These are phyloP conservation scores for Antitrichia curtipendula DNA, from an alignment of 225 moss, liverwort and hornwort species.

Conservation along the genomic window DNA sequence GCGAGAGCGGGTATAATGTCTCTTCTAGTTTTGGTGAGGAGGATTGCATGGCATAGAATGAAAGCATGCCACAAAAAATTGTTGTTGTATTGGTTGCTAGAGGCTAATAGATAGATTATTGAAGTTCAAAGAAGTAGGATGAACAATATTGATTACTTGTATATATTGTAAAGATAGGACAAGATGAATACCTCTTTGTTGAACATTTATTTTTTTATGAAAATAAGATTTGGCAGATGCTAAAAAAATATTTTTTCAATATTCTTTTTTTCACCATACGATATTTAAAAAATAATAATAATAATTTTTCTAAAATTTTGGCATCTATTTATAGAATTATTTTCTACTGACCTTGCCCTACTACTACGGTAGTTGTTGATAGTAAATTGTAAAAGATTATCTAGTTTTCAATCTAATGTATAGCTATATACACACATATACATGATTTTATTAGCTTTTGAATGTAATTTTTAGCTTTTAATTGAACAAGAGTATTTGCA, in stretches of 20 bases:
- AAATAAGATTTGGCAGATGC: too few relatives aligned
- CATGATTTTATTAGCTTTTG: background rate
- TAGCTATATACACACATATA: background rate
- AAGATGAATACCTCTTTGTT: too few relatives aligned
- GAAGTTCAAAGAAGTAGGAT: background rate
- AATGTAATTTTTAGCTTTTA: background rate
- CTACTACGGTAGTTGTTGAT: too few relatives aligned
- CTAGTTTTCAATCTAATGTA: background rate
- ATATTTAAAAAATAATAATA: too few relatives aligned
- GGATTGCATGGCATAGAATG: background rate
- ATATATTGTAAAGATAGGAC: too few relatives aligned
- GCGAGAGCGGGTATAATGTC: accelerated
- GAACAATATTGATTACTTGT: background rate
- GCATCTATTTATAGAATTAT: too few relatives aligned
- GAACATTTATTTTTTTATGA: too few relatives aligned
- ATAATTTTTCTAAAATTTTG: too few relatives aligned
- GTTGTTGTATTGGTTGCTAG: background rate
- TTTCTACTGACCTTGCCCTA: too few relatives aligned
- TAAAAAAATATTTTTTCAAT: too few relatives aligned
- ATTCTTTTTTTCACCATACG: too few relatives aligned
- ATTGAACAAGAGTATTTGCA: background rate
- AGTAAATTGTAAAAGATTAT: too few relatives aligned
- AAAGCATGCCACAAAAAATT: background rate
- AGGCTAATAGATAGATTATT: accelerated
- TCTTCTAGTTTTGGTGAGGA: background rate